phyloP scores from a whole-genome alignment of 306 rosid genomes.

The Leucaena leucocephala region DNA sequence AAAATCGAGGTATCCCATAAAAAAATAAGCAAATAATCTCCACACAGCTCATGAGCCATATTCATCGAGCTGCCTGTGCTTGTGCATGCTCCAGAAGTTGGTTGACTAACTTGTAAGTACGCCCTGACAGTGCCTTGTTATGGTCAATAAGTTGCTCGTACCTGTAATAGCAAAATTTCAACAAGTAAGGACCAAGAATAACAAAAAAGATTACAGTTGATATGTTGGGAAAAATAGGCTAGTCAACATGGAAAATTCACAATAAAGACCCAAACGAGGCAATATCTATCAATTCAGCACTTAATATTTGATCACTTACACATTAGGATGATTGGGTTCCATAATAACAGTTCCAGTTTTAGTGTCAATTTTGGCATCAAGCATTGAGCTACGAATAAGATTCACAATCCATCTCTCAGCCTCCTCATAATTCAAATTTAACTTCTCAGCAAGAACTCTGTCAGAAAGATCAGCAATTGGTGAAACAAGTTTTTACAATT shows the following conservation, averaged over 20 bases:
- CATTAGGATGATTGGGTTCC: conserved; percentile 88
- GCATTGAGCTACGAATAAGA: conserved; percentile 69
- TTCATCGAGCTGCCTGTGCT: conserved; percentile 62
- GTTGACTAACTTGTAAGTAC: conserved; percentile 63
- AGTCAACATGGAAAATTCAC: conserved; percentile 4
- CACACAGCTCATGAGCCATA: conserved; percentile 22
- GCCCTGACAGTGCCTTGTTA: conserved; percentile 66
- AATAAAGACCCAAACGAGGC: neutral
- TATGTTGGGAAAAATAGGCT: neutral
- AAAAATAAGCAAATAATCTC: conserved; percentile 25
- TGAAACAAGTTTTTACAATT: neutral
- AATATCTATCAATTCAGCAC: conserved; percentile 3
- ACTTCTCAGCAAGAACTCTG: conserved; percentile 92
- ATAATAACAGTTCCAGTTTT: conserved; percentile 67
- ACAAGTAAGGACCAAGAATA: neutral
- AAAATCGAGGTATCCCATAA: conserved; percentile 16
- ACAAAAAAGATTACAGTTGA: neutral
- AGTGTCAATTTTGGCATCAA: conserved; percentile 82
- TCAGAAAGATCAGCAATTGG: conserved; percentile 28
- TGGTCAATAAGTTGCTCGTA: conserved; percentile 91
- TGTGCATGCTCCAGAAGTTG: conserved; percentile 67
- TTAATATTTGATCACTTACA: conserved; percentile 57
- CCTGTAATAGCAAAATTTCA: conserved; percentile 44
- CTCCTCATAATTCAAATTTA: conserved; percentile 87
- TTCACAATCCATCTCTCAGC: conserved; percentile 96